These are phyloP conservation scores for Anisodus tanguticus DNA, from an alignment of 257 asterid genomes.

Conservation along the genomic window DNA sequence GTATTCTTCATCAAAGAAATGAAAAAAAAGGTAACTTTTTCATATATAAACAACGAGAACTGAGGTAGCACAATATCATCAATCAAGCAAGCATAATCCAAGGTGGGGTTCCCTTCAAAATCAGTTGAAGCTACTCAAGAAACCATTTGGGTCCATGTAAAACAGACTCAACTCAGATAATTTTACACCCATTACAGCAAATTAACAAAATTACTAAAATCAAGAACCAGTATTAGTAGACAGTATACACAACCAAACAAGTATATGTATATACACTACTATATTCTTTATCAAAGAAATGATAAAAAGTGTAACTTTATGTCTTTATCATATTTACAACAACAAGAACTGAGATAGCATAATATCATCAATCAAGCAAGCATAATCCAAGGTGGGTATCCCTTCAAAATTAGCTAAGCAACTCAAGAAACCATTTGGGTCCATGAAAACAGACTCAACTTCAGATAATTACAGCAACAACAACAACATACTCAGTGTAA, in stretches of 20 bases:
- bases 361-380: neutral
- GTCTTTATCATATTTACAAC: neutral
- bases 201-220: neutral
- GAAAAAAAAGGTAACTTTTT: neutral
- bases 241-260: neutral
- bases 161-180: neutral
- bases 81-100: neutral
- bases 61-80: neutral
- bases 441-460: neutral
- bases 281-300: no score
- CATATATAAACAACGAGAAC: neutral
- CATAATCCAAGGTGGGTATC: neutral
- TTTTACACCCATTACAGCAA: neutral
- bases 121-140: neutral
- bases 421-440: neutral
- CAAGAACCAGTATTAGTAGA: neutral
- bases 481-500: no score
- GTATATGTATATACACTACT: no score
- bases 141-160: neutral
- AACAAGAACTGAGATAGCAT: neutral
- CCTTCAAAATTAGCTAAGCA: neutral
- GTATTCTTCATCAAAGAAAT: neutral
- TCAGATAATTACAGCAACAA: neutral
- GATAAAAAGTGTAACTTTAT: no score
- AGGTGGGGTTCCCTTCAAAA: neutral